Conservation (phyloP, 2,329 filamentous ascomycete genomes). For the Graphilbum fragrans region DNA sequence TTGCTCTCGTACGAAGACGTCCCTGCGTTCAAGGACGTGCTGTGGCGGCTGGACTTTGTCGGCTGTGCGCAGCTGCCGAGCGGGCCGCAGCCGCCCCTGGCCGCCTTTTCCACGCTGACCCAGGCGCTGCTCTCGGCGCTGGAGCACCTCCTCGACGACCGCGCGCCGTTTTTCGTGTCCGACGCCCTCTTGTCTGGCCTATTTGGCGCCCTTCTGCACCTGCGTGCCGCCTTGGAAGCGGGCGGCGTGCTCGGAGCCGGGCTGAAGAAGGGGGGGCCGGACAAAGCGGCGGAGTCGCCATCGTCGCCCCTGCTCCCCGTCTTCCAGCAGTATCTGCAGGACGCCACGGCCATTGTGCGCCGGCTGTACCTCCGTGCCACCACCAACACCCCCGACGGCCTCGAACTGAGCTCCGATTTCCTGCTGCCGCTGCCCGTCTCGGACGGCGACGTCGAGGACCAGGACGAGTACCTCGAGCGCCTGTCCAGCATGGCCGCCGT, state of each 20-base stretch:
- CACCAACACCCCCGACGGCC: not conserved
- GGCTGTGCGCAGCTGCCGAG: constrained; percentile 30
- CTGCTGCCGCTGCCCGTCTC: constrained; percentile 5
- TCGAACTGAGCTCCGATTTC: constrained; percentile 10
- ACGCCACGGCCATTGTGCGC: constrained; percentile 23
- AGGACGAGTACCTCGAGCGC: constrained; percentile 13
- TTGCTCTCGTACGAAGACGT: constrained; percentile 2
- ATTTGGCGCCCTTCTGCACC: constrained; percentile 17
- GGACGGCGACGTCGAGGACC: not conserved
- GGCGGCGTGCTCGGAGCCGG: constrained; percentile 6
- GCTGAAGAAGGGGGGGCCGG: not conserved
- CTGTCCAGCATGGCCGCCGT: constrained; percentile 17
- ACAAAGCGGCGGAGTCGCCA: not conserved
- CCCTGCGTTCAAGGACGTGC: constrained; percentile 20
- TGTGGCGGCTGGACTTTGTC: constrained; percentile 33
- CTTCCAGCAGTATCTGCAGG: constrained; percentile 22
- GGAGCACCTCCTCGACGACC: constrained; percentile 20
- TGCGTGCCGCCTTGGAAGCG: constrained; percentile 23
- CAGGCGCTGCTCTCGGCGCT: constrained; percentile 18
- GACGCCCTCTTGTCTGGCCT: constrained; percentile 24
- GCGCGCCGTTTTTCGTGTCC: constrained; percentile 21
- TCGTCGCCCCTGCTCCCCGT: constrained; percentile 3
- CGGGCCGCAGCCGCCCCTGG: constrained; percentile 6
- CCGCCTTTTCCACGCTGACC: constrained; percentile 11
- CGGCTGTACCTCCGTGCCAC: constrained; percentile 30